Percentiles rank a stretch among this genome's conserved stretches.
Evolutionary conservation across 75 land plant genomes (phyloP).

Genomic region (Chamaecyparis obtusa): DNA sequence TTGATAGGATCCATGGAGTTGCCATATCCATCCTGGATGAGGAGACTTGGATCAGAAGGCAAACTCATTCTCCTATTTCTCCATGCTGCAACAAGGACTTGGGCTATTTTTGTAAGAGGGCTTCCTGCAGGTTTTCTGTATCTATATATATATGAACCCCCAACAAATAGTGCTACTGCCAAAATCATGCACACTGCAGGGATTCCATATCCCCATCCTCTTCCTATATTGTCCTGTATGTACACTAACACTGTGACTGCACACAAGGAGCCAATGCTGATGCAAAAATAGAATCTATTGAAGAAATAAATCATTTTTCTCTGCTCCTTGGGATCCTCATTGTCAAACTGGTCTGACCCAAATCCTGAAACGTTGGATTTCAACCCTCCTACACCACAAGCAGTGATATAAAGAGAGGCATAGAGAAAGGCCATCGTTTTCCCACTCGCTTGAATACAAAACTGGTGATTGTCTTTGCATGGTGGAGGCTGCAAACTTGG

Average conservation of each 20-base stretch:
- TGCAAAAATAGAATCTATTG: slow-evolving; percentile 85
- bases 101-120: slow-evolving; percentile 70
- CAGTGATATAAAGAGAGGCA: slow-evolving; percentile 68
- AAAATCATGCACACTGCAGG: slow-evolving; percentile 74
- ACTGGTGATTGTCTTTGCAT: slow-evolving; percentile 32
- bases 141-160: slow-evolving; percentile 57
- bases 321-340: slow-evolving; percentile 55
- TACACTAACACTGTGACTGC: slow-evolving; percentile 90
- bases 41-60: slow-evolving; percentile 42
- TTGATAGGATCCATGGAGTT: slow-evolving; percentile 15
- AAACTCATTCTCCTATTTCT: slow-evolving; percentile 48
- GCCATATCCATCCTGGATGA: slow-evolving; percentile 41
- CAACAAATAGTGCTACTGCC: slow-evolving; percentile 52
- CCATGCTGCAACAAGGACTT: slow-evolving; percentile 69
- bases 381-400: slow-evolving; percentile 76
- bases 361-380: slow-evolving; percentile 86
- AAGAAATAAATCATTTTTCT: slow-evolving; percentile 78
- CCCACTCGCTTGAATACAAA: slow-evolving; percentile 55
- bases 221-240: slow-evolving; percentile 84
- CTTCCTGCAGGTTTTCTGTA: slow-evolving; percentile 74
- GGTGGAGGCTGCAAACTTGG: slow-evolving; percentile 62
- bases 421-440: slow-evolving; percentile 60
- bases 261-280: slow-evolving; percentile 83
- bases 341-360: slow-evolving; percentile 90
- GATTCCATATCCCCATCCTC: slow-evolving; percentile 86